A percentile compares a stretch with the other conserved stretches of the same genome.
phyloP scores from a whole-genome alignment of 176 grass and related monocot species.

The Oryza glumipatula region DNA sequence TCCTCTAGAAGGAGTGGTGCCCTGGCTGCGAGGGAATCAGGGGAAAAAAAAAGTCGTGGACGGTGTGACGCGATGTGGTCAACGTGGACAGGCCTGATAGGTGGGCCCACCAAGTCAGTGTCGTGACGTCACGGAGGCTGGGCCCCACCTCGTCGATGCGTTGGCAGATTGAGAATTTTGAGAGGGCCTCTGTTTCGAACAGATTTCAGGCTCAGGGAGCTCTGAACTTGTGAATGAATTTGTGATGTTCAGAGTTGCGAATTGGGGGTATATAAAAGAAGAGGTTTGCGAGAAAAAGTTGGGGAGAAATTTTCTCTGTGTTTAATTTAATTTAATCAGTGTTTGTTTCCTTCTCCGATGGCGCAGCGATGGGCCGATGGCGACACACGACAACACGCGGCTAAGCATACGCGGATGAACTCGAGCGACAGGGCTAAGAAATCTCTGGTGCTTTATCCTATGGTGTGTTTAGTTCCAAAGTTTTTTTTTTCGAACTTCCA shows the following conservation, averaged over 20 bases:
- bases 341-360: too few species aligned
- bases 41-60: background rate
- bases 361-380: too few species aligned
- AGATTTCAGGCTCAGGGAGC: background rate
- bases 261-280: background rate
- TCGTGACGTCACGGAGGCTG: background rate
- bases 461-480: too few species aligned
- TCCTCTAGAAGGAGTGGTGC: background rate
- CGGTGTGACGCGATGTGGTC: constrained; percentile 3
- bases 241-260: background rate
- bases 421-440: background rate
- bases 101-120: background rate
- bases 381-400: background rate
- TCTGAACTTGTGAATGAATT: background rate
- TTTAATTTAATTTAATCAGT: too few species aligned
- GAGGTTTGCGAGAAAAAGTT: background rate
- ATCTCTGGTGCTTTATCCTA: background rate
- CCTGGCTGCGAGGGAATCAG: background rate
- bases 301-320: too few species aligned
- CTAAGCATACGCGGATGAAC: background rate
- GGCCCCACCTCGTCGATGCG: background rate
- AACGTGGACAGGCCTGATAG: background rate
- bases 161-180: background rate
- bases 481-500: too few species aligned
- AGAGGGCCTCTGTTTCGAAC: too few species aligned